These are phyloP conservation scores for Teunomyces lycoperdinae DNA, from an alignment of 805 yeast genomes.

Conservation along the genomic window DNA sequence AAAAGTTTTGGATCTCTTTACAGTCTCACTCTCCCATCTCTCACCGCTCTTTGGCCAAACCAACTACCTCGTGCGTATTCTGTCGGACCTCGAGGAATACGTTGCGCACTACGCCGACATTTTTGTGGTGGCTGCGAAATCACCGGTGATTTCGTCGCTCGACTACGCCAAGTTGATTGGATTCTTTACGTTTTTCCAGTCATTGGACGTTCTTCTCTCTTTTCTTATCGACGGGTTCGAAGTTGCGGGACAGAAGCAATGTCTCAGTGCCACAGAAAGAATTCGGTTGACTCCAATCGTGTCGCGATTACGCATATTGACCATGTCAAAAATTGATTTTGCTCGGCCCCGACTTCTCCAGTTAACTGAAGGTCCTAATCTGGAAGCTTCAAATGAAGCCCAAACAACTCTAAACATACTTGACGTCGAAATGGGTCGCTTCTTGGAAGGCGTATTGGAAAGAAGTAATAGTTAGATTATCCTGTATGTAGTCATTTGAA, in stretches of 20 bases:
- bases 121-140: conserved; percentile 8
- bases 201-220: conserved; percentile 26
- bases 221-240: conserved; percentile 30
- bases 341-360: conserved; percentile 10
- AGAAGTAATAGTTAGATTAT: conserved; percentile 11
- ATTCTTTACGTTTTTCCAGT: conserved; percentile 35
- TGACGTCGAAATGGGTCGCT: conserved; percentile 35
- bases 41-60: conserved; percentile 53
- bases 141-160: conserved; percentile 6
- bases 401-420: conserved; percentile 12
- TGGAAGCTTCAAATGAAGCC: background rate
- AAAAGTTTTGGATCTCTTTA: conserved; percentile 51
- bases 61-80: conserved; percentile 57
- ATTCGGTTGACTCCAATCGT: conserved; percentile 53
- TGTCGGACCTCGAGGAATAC: conserved; percentile 68
- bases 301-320: conserved; percentile 46
- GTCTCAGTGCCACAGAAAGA: conserved; percentile 47
- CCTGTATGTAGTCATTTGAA: conserved; percentile 4
- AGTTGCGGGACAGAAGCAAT: conserved; percentile 18
- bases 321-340: conserved; percentile 28
- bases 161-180: conserved; percentile 12
- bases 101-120: conserved; percentile 33
- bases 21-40: conserved; percentile 50
- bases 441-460: conserved; percentile 40
- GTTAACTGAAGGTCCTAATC: background rate